phyloP scores from a whole-genome alignment of 1,284 basidiomycete genomes.

The Melampsora americana region DNA sequence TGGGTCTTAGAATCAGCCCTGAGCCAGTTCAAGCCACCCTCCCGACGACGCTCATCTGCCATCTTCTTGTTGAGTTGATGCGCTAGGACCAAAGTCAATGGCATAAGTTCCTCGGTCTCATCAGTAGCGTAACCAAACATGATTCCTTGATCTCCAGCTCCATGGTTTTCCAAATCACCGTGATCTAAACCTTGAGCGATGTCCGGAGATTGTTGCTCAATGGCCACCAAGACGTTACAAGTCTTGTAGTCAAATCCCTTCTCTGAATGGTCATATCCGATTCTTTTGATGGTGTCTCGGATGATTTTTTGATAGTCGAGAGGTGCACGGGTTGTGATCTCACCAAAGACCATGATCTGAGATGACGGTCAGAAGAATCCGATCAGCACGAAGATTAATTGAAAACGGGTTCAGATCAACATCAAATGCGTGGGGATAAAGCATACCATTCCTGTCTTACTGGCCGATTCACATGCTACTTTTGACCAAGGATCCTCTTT shows the following conservation, averaged over 20 bases:
- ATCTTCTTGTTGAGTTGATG: slow-evolving; percentile 98
- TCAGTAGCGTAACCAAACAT: slow-evolving; percentile 99
- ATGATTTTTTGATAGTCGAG: slow-evolving; percentile 98
- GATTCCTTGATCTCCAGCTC: slow-evolving; percentile 99
- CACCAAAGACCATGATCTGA: slow-evolving; percentile 74
- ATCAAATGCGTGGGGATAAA: neutral
- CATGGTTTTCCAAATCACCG: slow-evolving; percentile 87
- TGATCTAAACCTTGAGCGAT: slow-evolving; percentile 99
- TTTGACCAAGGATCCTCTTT: slow-evolving; percentile 93
- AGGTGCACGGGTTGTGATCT: slow-evolving; percentile 93
- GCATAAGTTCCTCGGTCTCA: slow-evolving; percentile 97
- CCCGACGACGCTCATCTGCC: slow-evolving; percentile 77
- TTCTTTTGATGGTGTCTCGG: slow-evolving; percentile 94
- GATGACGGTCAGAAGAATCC: neutral
- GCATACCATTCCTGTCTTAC: slow-evolving; percentile 55
- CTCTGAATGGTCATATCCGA: slow-evolving; percentile 94
- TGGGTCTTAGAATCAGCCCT: slow-evolving; percentile 99
- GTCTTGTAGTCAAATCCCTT: slow-evolving; percentile 99
- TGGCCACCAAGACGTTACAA: slow-evolving; percentile 86
- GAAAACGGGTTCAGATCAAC: neutral
- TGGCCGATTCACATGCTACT: slow-evolving; percentile 56
- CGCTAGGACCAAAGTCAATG: slow-evolving; percentile 90
- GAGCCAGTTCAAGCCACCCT: slow-evolving; percentile 81
- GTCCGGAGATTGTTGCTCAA: slow-evolving; percentile 99
- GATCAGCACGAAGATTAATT: neutral